These are phyloP conservation scores for Lactifluus subvellereus DNA, from an alignment of 768 basidiomycete genomes.

Conservation along the genomic window DNA sequence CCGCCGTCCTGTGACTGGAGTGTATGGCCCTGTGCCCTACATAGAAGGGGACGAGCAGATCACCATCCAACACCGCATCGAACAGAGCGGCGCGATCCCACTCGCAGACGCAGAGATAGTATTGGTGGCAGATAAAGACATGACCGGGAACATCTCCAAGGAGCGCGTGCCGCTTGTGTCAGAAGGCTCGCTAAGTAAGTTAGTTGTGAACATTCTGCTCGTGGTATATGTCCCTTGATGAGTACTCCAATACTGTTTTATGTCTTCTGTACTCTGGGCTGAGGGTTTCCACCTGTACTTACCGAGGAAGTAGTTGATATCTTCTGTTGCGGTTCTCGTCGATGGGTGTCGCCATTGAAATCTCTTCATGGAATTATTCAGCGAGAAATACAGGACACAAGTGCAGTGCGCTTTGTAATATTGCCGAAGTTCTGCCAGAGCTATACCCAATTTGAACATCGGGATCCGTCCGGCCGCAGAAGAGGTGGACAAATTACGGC, in stretches of 20 bases:
- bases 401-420: background rate
- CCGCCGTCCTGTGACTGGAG: conserved; percentile 41
- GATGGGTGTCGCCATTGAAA: background rate
- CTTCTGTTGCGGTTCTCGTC: background rate
- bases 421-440: background rate
- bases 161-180: conserved; percentile 66
- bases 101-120: conserved; percentile 58
- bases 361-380: background rate
- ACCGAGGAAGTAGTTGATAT: background rate
- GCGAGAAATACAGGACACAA: background rate
- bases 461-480: background rate
- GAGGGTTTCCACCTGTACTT: background rate
- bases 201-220: conserved; percentile 70
- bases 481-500: background rate
- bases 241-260: background rate
- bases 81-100: conserved; percentile 62
- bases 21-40: conserved; percentile 38
- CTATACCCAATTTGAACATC: background rate
- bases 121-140: conserved; percentile 49
- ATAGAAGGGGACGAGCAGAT: conserved; percentile 33
- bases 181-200: conserved; percentile 59
- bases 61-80: conserved; percentile 47
- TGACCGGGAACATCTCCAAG: conserved; percentile 45
- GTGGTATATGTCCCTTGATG: conserved; percentile 61
- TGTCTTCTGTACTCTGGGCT: background rate